A percentile compares a stretch with the other conserved stretches of the same genome.
These are phyloP conservation scores for Talaromyces ruber DNA, from an alignment of 495 filamentous ascomycete genomes.

Conservation along the genomic window DNA sequence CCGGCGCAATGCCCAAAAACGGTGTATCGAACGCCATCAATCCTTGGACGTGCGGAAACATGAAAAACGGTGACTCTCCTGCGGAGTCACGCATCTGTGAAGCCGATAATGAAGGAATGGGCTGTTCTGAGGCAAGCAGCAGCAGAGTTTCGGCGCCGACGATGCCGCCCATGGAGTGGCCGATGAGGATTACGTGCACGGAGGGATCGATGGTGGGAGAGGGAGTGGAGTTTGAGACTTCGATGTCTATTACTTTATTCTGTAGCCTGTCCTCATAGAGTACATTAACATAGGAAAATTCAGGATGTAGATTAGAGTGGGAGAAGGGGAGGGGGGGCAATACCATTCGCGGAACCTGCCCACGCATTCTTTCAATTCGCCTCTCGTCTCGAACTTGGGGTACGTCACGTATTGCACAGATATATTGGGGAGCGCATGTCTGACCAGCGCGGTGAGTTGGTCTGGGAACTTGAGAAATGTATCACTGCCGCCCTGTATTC, in stretches of 20 bases:
- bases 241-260: slow-evolving; percentile 87
- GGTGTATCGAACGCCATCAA: slow-evolving; percentile 94
- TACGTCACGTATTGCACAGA: slow-evolving; percentile 65
- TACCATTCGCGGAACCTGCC: slow-evolving; percentile 80
- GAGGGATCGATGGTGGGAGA: slow-evolving; percentile 85
- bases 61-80: slow-evolving; percentile 38
- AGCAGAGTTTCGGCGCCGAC: slow-evolving; percentile 85
- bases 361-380: slow-evolving; percentile 77
- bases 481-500: slow-evolving; percentile 66
- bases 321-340: not conserved
- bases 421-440: slow-evolving; percentile 64
- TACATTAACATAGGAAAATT: not conserved
- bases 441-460: slow-evolving; percentile 62
- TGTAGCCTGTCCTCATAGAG: slow-evolving; percentile 54
- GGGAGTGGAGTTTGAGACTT: slow-evolving; percentile 72
- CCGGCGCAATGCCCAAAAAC: slow-evolving; percentile 81
- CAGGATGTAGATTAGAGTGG: not conserved
- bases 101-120: slow-evolving; percentile 37
- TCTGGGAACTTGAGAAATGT: slow-evolving; percentile 77
- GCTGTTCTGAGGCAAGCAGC: slow-evolving; percentile 56
- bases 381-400: slow-evolving; percentile 86
- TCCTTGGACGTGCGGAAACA: slow-evolving; percentile 68
- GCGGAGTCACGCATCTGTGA: slow-evolving; percentile 12
- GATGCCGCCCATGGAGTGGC: slow-evolving; percentile 96
- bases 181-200: slow-evolving; percentile 75